Percentiles rank a stretch among this genome's conserved stretches.
Evolutionary conservation across 2,329 filamentous ascomycete species (phyloP).

Genomic region (Stachybotrys chlorohalonatus): DNA sequence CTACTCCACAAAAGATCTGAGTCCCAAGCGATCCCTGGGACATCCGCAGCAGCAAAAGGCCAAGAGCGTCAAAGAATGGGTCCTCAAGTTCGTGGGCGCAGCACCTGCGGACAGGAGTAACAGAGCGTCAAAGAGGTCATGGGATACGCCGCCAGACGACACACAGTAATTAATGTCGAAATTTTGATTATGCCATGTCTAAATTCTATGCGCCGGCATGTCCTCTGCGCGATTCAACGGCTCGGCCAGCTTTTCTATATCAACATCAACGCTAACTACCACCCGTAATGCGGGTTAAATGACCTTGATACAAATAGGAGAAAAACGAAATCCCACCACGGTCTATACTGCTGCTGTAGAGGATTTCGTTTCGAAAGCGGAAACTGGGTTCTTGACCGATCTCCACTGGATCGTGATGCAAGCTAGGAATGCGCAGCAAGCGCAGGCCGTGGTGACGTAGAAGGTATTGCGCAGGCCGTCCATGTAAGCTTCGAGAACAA

Average conservation of each 20-base stretch:
- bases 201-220: background rate
- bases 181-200: constrained; percentile 4
- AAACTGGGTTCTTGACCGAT: constrained; percentile 36
- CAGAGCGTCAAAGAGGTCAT: constrained; percentile 18
- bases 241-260: background rate
- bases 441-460: constrained; percentile 41
- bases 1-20: constrained; percentile 45
- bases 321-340: background rate
- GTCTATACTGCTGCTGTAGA: background rate
- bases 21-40: constrained; percentile 12
- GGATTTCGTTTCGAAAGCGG: background rate
- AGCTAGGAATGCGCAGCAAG: constrained; percentile 33
- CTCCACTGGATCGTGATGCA: constrained; percentile 39
- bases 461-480: constrained; percentile 39
- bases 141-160: constrained; percentile 32
- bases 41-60: constrained; percentile 54
- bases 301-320: background rate
- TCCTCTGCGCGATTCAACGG: background rate
- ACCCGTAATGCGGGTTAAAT: background rate
- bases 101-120: constrained; percentile 11
- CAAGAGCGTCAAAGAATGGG: constrained; percentile 64
- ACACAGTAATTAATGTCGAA: constrained; percentile 19
- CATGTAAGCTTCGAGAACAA: constrained; percentile 40
- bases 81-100: constrained; percentile 55
- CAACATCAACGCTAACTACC: background rate